Conservation (phyloP, 2,329 filamentous ascomycete species). For the Diplocarpon mali region DNA sequence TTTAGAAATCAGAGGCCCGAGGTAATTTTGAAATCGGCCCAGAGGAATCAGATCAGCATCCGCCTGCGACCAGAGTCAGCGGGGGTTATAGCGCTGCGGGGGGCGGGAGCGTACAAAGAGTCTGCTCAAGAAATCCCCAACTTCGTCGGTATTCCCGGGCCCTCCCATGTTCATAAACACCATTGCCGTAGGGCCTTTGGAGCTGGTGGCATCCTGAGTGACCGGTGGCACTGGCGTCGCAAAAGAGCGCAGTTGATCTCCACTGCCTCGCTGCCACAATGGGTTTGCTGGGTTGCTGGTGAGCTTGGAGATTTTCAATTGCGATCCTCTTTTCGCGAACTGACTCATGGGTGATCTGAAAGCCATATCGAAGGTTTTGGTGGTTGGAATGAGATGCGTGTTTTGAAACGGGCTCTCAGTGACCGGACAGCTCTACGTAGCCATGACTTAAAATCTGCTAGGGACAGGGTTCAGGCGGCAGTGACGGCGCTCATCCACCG, state of each 20-base stretch:
- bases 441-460: not conserved
- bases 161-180: constrained; percentile 99
- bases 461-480: too few relatives aligned
- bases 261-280: constrained; percentile 28
- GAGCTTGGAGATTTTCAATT: constrained; percentile 20
- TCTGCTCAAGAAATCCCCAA: constrained; percentile 78
- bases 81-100: not conserved
- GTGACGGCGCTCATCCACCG: too few relatives aligned
- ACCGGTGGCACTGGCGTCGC: constrained; percentile 64
- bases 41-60: constrained; percentile 95
- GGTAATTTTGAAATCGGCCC: constrained; percentile 78
- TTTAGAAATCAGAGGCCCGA: constrained; percentile 77
- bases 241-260: constrained; percentile 33
- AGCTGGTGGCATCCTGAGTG: constrained; percentile 60
- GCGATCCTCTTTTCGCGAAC: constrained; percentile 24
- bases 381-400: not conserved
- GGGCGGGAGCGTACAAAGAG: constrained; percentile 60
- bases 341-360: constrained; percentile 29
- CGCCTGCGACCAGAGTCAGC: constrained; percentile 41
- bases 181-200: constrained; percentile 85
- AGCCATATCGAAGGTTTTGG: constrained; percentile 28
- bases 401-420: not conserved
- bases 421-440: not conserved
- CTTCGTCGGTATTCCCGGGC: constrained; percentile 77
- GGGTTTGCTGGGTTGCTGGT: constrained; percentile 24